Base-by-base conservation (phyloP, 371 early-diverging fungal species). In the Lichtheimia ornata region DNA sequence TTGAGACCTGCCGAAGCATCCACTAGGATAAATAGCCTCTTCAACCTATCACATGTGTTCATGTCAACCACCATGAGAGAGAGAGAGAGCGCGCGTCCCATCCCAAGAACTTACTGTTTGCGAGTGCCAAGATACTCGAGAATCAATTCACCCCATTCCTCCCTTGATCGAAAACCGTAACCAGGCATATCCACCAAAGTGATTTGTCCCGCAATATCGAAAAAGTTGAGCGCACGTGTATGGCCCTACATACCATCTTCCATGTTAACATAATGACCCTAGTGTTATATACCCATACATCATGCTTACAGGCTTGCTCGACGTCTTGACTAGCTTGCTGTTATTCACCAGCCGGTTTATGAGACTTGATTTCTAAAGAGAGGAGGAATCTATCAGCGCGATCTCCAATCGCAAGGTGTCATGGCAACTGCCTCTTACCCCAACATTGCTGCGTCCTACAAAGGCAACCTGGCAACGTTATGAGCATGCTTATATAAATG, bases 161-260 rank as follows among this genome's bases (percentile, higher is more conserved):
- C 80, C 7, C 84, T 78, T 52, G 89, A 89, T 54, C 82, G 82
- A 65, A 74, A 91, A 1, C 92, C 92, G 59, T 92, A 92, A 4
- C 92, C 92, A 5, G 92, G 92, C 91, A 90, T 90, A 61, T 92
- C 92, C 13, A 92, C 91, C n/a, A 92, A 54, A 1, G 83, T 83
- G 9, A 90, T 14, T 65, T 76, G 58, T 40, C 69, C 70, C 2
- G 80, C 84, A 50, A 91, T 67, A 42, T 81, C 71, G 63, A 89
- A 91, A 59, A 91, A 89, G 59, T 91, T 91, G 63, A 92, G 73
- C 50, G 85, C 61, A 22, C 81, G 78, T 0, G 92, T 92, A 59
- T 89, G 90, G 6, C 92, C 92, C 86, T 86, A 54, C 15, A 53
- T 7, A 18, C n/a, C 47, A 18, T 11, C 22, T 3, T 11, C 11